These are phyloP conservation scores for Pythium scleroteichum DNA, from an alignment of 352 stramenopile genomes.

Conservation along the genomic window DNA sequence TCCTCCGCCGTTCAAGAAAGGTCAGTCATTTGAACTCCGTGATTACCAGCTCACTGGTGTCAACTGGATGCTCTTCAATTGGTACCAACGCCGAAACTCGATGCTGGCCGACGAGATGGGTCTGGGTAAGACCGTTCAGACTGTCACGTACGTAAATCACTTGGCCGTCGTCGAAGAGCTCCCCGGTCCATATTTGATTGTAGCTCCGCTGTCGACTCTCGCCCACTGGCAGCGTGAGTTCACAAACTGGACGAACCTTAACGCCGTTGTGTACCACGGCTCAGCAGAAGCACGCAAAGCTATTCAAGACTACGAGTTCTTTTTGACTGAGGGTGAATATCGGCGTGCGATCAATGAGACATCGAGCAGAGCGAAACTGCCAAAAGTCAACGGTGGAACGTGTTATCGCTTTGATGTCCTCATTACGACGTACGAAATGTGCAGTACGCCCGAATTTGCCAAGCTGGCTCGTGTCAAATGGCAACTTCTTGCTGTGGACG, in stretches of 20 bases:
- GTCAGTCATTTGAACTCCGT: constrained; percentile 84
- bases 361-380: constrained; percentile 26
- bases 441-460: constrained; percentile 92
- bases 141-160: constrained; percentile 95
- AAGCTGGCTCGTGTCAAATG: constrained; percentile 94
- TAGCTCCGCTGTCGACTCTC: constrained; percentile 97
- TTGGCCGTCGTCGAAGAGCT: constrained; percentile 94
- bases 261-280: constrained; percentile 99
- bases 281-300: constrained; percentile 84
- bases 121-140: constrained; percentile 95
- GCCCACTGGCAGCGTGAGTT: constrained; percentile 98
- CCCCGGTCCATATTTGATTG: constrained; percentile 95
- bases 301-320: constrained; percentile 97
- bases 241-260: constrained; percentile 96
- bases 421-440: constrained; percentile 99
- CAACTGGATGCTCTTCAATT: constrained; percentile 99
- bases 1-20: constrained; percentile 55
- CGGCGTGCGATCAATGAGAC: constrained; percentile 5
- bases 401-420: constrained; percentile 98
- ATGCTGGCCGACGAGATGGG: constrained; percentile 99
- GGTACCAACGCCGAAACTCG: constrained; percentile 96
- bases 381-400: constrained; percentile 41
- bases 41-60: constrained; percentile 99
- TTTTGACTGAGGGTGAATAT: constrained; percentile 57
- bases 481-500: constrained; percentile 97